Evolutionary conservation across 169 alveolate species (phyloP).

Genomic region (Babesia sp.): DNA sequence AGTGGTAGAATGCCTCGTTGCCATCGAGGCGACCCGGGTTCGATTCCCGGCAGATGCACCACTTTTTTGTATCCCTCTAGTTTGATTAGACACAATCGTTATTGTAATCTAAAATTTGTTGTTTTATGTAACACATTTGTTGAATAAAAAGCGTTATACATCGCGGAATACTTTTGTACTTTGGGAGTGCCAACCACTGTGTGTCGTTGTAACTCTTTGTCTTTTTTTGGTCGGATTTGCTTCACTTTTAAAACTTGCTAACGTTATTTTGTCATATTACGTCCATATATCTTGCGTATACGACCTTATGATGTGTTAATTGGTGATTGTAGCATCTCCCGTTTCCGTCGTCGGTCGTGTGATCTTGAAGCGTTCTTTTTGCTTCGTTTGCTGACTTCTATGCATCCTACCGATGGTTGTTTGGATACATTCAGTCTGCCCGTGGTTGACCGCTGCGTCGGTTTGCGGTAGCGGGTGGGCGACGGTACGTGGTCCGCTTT

Average conservation of each 20-base stretch:
- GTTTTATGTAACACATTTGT: too few relatives aligned
- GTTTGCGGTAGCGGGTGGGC: conserved; percentile 13
- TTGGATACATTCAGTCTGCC: not conserved
- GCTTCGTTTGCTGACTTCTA: not conserved
- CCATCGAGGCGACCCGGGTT: conserved; percentile 99
- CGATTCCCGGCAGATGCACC: conserved; percentile 97
- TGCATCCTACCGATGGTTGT: conserved; percentile 2
- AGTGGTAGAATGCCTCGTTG: conserved; percentile 97
- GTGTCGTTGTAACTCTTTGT: too few relatives aligned
- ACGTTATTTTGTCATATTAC: not conserved
- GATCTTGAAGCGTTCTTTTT: not conserved
- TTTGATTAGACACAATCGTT: too few relatives aligned
- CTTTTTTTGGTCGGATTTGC: too few relatives aligned
- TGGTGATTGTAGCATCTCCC: not conserved
- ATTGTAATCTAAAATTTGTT: not conserved
- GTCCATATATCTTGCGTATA: not conserved
- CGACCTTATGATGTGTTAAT: too few relatives aligned
- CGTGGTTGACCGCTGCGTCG: conserved; percentile 3
- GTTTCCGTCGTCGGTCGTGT: not conserved
- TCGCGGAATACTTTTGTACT: too few relatives aligned
- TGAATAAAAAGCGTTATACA: too few relatives aligned
- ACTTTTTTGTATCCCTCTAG: conserved; percentile 10
- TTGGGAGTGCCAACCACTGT: too few relatives aligned
- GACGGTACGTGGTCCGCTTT: conserved; percentile 1
- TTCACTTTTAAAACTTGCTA: too few relatives aligned